A percentile compares a stretch with the other conserved stretches of the same genome.
These are phyloP conservation scores for Phytopythium aichiense DNA, from an alignment of 352 stramenopile species.

Conservation along the genomic window DNA sequence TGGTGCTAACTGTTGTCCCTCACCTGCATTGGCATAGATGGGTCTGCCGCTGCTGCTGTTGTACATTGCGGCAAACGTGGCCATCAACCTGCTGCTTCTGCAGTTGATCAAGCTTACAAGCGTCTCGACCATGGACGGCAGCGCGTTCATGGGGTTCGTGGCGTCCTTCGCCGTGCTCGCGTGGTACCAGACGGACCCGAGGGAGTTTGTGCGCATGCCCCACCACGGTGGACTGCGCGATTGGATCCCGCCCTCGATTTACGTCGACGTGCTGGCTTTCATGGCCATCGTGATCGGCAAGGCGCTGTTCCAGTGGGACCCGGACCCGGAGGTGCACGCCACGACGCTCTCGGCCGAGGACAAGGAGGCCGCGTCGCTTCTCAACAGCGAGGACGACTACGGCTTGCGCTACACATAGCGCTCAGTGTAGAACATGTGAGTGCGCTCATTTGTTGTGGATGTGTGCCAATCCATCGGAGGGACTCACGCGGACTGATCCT, in stretches of 20 bases:
- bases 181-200: conserved; percentile 74
- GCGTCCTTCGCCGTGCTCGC: conserved; percentile 67
- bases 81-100: conserved; percentile 69
- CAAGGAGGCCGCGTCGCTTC: conserved; percentile 75
- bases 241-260: conserved; percentile 70
- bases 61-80: conserved; percentile 77
- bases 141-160: conserved; percentile 67
- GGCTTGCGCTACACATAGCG: conserved; percentile 68
- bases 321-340: conserved; percentile 69
- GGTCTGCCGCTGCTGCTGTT: conserved; percentile 63
- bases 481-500: background rate
- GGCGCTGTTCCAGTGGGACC: conserved; percentile 78
- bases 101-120: conserved; percentile 75
- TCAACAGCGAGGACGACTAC: conserved; percentile 66
- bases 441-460: background rate
- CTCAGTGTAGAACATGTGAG: background rate
- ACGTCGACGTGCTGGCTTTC: conserved; percentile 71
- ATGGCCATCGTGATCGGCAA: conserved; percentile 62
- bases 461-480: background rate
- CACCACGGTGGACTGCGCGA: conserved; percentile 50
- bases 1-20: background rate
- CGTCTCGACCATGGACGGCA: conserved; percentile 72
- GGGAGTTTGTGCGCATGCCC: conserved; percentile 61
- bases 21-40: conserved; percentile 32
- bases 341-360: conserved; percentile 81